Base-by-base conservation (phyloP, 768 basidiomycete genomes). In the Boletus vinaceobasis region DNA sequence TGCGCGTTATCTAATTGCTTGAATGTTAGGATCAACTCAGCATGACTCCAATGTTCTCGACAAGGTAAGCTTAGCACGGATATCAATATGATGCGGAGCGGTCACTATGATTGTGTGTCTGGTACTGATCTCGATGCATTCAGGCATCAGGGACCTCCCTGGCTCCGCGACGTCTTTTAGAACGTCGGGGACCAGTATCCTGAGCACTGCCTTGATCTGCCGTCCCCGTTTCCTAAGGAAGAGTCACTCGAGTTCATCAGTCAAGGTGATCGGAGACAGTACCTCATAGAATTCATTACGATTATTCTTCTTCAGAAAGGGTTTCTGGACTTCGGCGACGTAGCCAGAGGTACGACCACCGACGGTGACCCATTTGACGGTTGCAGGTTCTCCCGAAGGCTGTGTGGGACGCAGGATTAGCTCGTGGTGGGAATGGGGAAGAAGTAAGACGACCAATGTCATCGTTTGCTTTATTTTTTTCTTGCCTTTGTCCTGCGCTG, bases 311-410 rank as follows among this genome's bases (percentile, higher is more conserved):
- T 52, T 58, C 29, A 50, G 19, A 27, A 71, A 54, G 15, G 73
- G 64, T 29, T 66, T 62, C 66, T 90, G 89, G 10, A 90, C 71
- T 68, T 90, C 82, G 13, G 66, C 64, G 8, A 90, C 83, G 60
- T 78, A 86, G 14, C 89, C 89, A 4, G 88, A 88, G 8, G 89
- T 90, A 15, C 88, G 77, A 4, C 89, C 88, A 17, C 87, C 87
- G 8, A 92, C 85, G 5, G 83, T 88, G 50, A 87, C 67, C 80
- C 85, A 91, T 61, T 80, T 81, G 52, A 91, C 82, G 8, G 85
- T 88, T 1, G 86, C 90, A n/a, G 77, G 78, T 52, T 77, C 71
- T 6, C 88, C 90, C 50, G 82, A 80, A 0, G 86, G 83, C 88
- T 90, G 51, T 17, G 48, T 27, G 40, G n/a, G 44, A 36, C 40